phyloP scores from a whole-genome alignment of 306 rosid species.

The Canavalia gladiata region DNA sequence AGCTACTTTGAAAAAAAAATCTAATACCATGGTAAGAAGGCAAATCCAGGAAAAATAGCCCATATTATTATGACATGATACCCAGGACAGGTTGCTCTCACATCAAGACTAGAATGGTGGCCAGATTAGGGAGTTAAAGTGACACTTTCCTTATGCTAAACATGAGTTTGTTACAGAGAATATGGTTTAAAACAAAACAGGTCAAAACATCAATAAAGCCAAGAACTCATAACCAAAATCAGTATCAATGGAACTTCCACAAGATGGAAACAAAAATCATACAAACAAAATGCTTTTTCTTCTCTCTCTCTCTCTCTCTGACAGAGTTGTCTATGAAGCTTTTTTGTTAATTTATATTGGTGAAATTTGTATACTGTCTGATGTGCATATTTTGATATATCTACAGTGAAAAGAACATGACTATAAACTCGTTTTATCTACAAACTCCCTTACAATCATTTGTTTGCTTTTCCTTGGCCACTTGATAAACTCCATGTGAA shows the following conservation, averaged over 20 bases:
- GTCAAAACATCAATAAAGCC: background rate
- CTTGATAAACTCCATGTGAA: background rate
- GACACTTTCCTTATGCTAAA: background rate
- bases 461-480: background rate
- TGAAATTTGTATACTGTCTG: background rate
- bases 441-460: background rate
- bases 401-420: background rate
- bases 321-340: background rate
- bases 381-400: background rate
- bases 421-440: background rate
- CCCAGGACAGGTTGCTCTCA: background rate
- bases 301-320: background rate
- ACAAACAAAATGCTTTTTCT: background rate
- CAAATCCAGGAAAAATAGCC: background rate
- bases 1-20: background rate
- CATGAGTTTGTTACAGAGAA: background rate
- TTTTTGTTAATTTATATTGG: background rate
- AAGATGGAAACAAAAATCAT: background rate
- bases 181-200: background rate
- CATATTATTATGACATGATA: background rate
- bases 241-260: background rate
- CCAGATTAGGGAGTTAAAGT: background rate
- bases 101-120: background rate
- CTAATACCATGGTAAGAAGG: background rate
- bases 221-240: background rate